Conservation (phyloP, 2,329 filamentous ascomycete species). For the Nothophoma quercina region DNA sequence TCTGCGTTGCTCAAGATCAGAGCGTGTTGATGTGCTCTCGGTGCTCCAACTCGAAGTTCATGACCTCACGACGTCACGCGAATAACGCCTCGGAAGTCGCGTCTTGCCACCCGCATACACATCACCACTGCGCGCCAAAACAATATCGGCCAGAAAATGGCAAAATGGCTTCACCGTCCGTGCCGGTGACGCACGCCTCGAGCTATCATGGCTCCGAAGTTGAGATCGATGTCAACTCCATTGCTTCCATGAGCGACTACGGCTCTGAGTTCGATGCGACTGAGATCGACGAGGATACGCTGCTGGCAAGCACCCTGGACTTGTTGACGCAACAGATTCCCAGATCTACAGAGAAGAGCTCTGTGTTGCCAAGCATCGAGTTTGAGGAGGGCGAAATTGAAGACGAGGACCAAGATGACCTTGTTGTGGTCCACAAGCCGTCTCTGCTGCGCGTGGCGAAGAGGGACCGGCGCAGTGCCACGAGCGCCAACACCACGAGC, state of each 20-base stretch:
- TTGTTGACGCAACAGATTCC: conserved; percentile 4
- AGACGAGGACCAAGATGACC: conserved; percentile 47
- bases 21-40: too few relatives aligned
- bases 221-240: conserved; percentile 57
- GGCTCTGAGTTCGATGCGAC: conserved; percentile 65
- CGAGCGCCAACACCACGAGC: background rate
- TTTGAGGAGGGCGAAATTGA: conserved; percentile 30
- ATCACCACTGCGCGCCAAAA: conserved; percentile 3
- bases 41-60: background rate
- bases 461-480: conserved; percentile 3
- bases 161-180: conserved; percentile 33
- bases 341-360: conserved; percentile 11
- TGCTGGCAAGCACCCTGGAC: conserved; percentile 25
- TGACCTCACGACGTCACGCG: conserved; percentile 25
- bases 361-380: conserved; percentile 30
- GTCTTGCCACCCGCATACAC: conserved; percentile 10
- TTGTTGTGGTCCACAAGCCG: conserved; percentile 53
- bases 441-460: conserved; percentile 29
- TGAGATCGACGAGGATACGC: conserved; percentile 10
- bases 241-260: conserved; percentile 63
- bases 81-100: conserved; percentile 16
- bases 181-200: conserved; percentile 17
- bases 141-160: conserved; percentile 30
- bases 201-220: conserved; percentile 70
- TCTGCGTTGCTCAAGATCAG: background rate